Evolutionary conservation across 768 basidiomycete genomes (phyloP).

Genomic region (Dacryopinax primogenitus): DNA sequence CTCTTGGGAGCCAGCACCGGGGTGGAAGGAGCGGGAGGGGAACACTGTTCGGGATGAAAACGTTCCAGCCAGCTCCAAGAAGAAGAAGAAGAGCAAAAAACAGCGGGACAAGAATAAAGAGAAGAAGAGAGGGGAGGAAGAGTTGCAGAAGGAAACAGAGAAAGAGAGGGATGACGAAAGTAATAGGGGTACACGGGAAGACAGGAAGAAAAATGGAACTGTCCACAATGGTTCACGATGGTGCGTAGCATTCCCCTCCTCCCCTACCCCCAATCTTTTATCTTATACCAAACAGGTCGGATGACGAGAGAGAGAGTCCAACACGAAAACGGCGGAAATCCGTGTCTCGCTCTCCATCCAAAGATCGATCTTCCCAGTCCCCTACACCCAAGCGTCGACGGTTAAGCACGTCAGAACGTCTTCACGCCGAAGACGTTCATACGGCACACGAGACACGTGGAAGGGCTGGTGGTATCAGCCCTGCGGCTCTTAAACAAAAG

Average conservation of each 20-base stretch:
- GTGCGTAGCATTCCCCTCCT: neutral
- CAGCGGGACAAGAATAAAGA: constrained; percentile 27
- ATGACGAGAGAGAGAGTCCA: neutral
- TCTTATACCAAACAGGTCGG: neutral
- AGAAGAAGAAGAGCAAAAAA: constrained; percentile 21
- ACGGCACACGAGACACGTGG: neutral
- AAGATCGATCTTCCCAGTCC: constrained; percentile 19
- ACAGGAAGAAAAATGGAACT: constrained; percentile 4
- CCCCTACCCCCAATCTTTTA: neutral
- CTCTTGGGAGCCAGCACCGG: constrained; percentile 59
- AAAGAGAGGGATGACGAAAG: constrained; percentile 2
- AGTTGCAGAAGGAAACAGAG: neutral
- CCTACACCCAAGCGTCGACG: neutral
- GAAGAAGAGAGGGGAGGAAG: constrained; percentile 16
- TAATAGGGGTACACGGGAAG: neutral
- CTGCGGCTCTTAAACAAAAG: neutral
- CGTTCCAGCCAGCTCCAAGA: constrained; percentile 29
- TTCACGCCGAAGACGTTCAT: neutral
- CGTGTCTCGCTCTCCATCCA: constrained; percentile 23
- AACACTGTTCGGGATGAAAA: constrained; percentile 32
- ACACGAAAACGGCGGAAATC: constrained; percentile 13
- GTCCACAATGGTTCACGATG: neutral
- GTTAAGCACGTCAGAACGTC: neutral
- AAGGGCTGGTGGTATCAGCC: neutral
- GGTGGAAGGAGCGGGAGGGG: constrained; percentile 39